A percentile compares a stretch with the other conserved stretches of the same genome.
phyloP scores from a whole-genome alignment of 2,329 filamentous ascomycete species.

The Amesomyces nigricolor region DNA sequence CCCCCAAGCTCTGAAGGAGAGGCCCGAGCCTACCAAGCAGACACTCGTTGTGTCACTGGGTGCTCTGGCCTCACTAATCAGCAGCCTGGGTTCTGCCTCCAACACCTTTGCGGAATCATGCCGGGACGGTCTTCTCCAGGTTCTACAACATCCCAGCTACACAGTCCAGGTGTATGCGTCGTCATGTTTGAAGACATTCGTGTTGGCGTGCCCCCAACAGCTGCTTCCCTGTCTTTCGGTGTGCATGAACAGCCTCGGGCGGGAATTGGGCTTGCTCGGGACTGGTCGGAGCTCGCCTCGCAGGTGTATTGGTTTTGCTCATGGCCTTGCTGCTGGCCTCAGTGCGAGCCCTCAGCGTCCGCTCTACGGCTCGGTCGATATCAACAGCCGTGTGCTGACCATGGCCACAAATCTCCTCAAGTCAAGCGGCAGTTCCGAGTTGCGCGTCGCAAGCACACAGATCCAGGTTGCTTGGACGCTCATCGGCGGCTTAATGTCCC shows the following conservation, averaged over 20 bases:
- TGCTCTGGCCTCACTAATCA: slow-evolving; percentile 72
- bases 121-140: slow-evolving; percentile 80
- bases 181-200: slow-evolving; percentile 78
- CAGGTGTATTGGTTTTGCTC: slow-evolving; percentile 83
- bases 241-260: slow-evolving; percentile 89
- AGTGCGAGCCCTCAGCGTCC: slow-evolving; percentile 85
- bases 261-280: slow-evolving; percentile 74
- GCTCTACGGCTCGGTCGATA: slow-evolving; percentile 89
- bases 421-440: slow-evolving; percentile 82
- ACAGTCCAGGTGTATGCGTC: slow-evolving; percentile 90
- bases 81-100: slow-evolving; percentile 74
- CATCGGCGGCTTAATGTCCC: slow-evolving; percentile 91
- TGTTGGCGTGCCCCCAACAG: slow-evolving; percentile 86
- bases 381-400: slow-evolving; percentile 84
- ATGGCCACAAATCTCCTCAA: slow-evolving; percentile 91
- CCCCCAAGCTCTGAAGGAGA: slow-evolving; percentile 80
- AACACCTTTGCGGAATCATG: slow-evolving; percentile 74
- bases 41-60: slow-evolving; percentile 73
- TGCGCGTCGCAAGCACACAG: slow-evolving; percentile 86
- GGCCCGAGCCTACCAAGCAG: slow-evolving; percentile 82
- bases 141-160: slow-evolving; percentile 91
- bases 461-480: slow-evolving; percentile 98
- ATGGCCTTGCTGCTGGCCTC: slow-evolving; percentile 83
- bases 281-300: slow-evolving; percentile 72
- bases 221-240: slow-evolving; percentile 86